Evolutionary conservation across 176 grass and related monocot species (phyloP), one percentile per base, ranked within the genome.

Genomic region (Dendrocalamus sinicus): DNA sequence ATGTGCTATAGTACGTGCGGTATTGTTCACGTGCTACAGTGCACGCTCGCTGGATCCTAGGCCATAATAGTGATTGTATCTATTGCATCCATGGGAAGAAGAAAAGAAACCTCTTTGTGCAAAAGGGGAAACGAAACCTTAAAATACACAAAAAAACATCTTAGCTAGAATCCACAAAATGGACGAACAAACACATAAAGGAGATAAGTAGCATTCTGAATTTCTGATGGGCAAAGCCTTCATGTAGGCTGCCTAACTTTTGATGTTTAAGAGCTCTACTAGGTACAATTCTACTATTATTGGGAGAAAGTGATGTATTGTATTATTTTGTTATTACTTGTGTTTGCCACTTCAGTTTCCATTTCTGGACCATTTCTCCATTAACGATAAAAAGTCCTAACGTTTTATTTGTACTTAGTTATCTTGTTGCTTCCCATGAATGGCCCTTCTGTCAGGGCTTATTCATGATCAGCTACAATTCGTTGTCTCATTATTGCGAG

Each of bases 231-330:
- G 15, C 19, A 40, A 75, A 85, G 1, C 22, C 23, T 85, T 57
- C 35, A 58, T 74, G 46, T 44, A 47, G 14, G 67, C 10, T 54
- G 57, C 55, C 45, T 86, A 60, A 28, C 79, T 82, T 64, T 48
- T 39, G 19, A 73, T 66, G 15, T 79, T 90, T 67, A 83, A 79
- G 67, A 74, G 26, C 0, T 8, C 12, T 11, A 53, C 9, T 23
- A 83, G 14, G 28, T 40, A 0, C 37, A 83, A 6, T 60, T 58
- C 9, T 63, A 14, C 55, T 65, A 22, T 48, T 69, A 54, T 81
- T 57, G 32, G 13, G 48, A 83, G 48, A 83, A 51, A 61, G 59
- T 35, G 50, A 68, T 51, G 44, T 68, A n/a, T 58, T 82, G 12
- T 60, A 23, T 14, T 41, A 82, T 69, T 65, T 28, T 28, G 28